These are phyloP conservation scores for Fusarium sacchari DNA, from an alignment of 2,329 filamentous ascomycete genomes.

Conservation along the genomic window DNA sequence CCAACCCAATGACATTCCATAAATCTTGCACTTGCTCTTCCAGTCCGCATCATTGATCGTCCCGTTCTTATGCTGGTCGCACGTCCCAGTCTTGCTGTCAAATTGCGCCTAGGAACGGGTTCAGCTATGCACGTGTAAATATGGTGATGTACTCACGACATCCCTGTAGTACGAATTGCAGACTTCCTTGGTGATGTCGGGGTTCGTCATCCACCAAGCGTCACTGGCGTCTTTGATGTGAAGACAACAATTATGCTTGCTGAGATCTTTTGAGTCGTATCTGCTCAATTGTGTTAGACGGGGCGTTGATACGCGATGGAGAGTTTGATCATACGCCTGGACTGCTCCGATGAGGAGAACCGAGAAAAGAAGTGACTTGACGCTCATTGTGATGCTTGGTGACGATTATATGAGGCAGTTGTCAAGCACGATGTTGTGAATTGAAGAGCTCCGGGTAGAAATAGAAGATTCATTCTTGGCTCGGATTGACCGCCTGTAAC, in stretches of 20 bases:
- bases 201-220: not conserved
- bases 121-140: not conserved
- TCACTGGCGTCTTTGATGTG: not conserved
- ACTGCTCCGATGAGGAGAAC: not conserved
- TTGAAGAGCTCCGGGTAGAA: not conserved
- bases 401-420: too few relatives aligned
- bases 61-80: accelerated
- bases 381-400: too few relatives aligned
- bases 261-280: not conserved
- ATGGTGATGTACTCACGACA: accelerated
- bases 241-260: not conserved
- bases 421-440: not conserved
- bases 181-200: not conserved
- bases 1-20: not conserved
- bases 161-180: not conserved
- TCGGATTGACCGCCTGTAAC: not conserved
- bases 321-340: not conserved
- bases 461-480: not conserved
- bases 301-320: accelerated
- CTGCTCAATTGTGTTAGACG: not conserved
- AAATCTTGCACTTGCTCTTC: not conserved
- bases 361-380: accelerated
- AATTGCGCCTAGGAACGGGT: not conserved
- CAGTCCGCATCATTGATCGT: not conserved
- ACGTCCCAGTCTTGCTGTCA: not conserved